Evolutionary conservation across 2,329 filamentous ascomycete species (phyloP).

Genomic region (Aureobasidium musti): DNA sequence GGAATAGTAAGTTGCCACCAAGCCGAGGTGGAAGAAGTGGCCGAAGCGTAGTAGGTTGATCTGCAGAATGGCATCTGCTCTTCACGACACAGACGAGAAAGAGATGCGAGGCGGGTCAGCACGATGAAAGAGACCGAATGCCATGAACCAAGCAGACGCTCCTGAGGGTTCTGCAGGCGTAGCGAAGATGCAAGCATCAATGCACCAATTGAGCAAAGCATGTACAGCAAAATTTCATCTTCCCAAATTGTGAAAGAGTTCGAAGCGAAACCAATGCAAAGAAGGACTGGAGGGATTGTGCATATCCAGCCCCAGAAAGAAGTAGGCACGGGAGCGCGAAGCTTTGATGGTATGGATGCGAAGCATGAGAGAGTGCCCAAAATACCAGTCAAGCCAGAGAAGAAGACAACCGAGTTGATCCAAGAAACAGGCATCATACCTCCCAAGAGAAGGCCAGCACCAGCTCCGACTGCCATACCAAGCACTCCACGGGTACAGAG

Average conservation of each 20-base stretch:
- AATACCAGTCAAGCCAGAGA: slow-evolving; percentile 45
- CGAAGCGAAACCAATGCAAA: slow-evolving; percentile 91
- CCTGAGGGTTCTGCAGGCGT: slow-evolving; percentile 65
- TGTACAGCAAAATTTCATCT: slow-evolving; percentile 89
- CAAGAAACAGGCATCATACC: slow-evolving; percentile 40
- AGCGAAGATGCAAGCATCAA: slow-evolving; percentile 74
- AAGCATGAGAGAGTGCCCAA: slow-evolving; percentile 47
- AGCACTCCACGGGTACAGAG: slow-evolving; percentile 56
- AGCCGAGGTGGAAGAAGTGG: slow-evolving; percentile 87
- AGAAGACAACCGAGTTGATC: slow-evolving; percentile 47
- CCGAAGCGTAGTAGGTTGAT: slow-evolving; percentile 93
- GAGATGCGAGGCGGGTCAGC: slow-evolving; percentile 76
- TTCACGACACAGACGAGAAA: slow-evolving; percentile 90
- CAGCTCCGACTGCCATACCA: slow-evolving; percentile 38
- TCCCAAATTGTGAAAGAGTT: slow-evolving; percentile 99
- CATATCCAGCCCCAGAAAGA: slow-evolving; percentile 88
- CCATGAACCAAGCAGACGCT: slow-evolving; percentile 75
- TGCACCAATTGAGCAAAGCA: slow-evolving; percentile 83
- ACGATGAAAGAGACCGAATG: slow-evolving; percentile 83
- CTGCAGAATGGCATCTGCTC: slow-evolving; percentile 98
- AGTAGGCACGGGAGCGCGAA: slow-evolving; percentile 63
- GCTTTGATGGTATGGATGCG: slow-evolving; percentile 45
- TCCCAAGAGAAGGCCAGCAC: slow-evolving; percentile 37
- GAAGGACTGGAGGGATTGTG: slow-evolving; percentile 75
- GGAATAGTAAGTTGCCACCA: slow-evolving; percentile 85